These are phyloP conservation scores for Xylaria sp. DNA, from an alignment of 2,329 filamentous ascomycete genomes.

Conservation along the genomic window DNA sequence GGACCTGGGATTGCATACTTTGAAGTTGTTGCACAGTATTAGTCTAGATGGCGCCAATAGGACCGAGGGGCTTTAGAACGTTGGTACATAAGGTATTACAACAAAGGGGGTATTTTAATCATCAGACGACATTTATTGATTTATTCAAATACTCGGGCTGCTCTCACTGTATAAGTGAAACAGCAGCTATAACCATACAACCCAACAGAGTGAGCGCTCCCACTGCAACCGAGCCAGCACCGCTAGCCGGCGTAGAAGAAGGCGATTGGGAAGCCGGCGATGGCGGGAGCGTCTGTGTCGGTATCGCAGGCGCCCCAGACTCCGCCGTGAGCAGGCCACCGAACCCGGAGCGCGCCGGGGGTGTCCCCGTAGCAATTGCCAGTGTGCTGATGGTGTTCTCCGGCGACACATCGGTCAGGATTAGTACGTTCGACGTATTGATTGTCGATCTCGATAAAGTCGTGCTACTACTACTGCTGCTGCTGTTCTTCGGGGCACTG, in stretches of 20 bases:
- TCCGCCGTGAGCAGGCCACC: constrained; percentile 9
- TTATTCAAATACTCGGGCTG: not conserved
- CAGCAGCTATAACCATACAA: constrained; percentile 7
- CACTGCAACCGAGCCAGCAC: constrained; percentile 14
- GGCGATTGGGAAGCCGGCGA: not conserved
- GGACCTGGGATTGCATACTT: not conserved
- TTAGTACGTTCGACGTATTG: constrained; percentile 22
- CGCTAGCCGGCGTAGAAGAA: not conserved
- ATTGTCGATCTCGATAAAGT: constrained; percentile 1
- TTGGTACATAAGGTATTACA: not conserved
- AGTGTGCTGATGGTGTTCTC: constrained; percentile 22
- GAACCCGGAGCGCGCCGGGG: constrained; percentile 22
- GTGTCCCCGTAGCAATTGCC: constrained; percentile 24
- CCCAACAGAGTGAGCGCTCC: constrained; percentile 18
- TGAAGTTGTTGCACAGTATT: not conserved
- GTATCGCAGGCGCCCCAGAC: not conserved
- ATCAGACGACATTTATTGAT: not conserved
- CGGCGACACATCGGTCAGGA: constrained; percentile 16
- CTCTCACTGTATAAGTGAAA: constrained; percentile 16
- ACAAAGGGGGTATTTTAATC: not conserved
- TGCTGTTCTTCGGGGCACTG: not conserved
- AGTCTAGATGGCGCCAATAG: not conserved
- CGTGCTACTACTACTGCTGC: constrained; percentile 15
- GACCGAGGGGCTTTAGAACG: not conserved
- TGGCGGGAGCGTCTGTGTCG: not conserved